Base-by-base conservation (phyloP, 495 filamentous ascomycete genomes). In the Daldinia concentrica region DNA sequence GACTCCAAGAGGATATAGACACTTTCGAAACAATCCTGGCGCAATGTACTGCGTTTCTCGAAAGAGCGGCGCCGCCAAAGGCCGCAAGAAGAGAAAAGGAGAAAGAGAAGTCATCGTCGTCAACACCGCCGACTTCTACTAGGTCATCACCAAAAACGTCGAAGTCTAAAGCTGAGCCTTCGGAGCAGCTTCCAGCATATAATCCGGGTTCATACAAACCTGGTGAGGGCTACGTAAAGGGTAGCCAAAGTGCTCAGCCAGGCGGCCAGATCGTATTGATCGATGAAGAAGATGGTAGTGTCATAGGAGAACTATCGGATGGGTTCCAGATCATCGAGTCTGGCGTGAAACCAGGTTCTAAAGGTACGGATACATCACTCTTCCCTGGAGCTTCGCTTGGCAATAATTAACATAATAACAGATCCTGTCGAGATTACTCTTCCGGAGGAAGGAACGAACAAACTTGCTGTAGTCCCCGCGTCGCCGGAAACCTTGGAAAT, bases 21-120 rank as follows among this genome's bases (percentile, higher is more conserved):
- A 98, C 94, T 0, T 98, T 98, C 75, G 94, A 98, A 83, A 97
- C 94, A 3, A 98, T 98, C 61, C 85, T 98, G 41, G 94, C 94
- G 29, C 94, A 98, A 80, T 98, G 94, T 77, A 98, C 94, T 12
- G 93, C 94, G 0, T 98, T 98, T 78, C 85, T 95, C 8, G 94
- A 97, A 74, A 88, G 92, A 37, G 89, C 91, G 6, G 82, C 89
- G 24, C 84, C 88, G 3, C 86, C 91, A 2, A 85, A 83, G 64
- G 69, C 64, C 30, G 66, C 76, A 27, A 80, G 77, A 59, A 71
- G 69, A 39, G 71, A 70, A 62, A 82, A 83, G 61, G 90, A 91
- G 68, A 87, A 87, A 34, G 85, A 86, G 17, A 79, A 84, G 26
- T 78, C 85, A 0, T 81, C 87, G 0, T 81, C 83, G 30, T 72